These are phyloP conservation scores for Cubamyces lactineus DNA, from an alignment of 768 basidiomycete genomes.

Conservation along the genomic window DNA sequence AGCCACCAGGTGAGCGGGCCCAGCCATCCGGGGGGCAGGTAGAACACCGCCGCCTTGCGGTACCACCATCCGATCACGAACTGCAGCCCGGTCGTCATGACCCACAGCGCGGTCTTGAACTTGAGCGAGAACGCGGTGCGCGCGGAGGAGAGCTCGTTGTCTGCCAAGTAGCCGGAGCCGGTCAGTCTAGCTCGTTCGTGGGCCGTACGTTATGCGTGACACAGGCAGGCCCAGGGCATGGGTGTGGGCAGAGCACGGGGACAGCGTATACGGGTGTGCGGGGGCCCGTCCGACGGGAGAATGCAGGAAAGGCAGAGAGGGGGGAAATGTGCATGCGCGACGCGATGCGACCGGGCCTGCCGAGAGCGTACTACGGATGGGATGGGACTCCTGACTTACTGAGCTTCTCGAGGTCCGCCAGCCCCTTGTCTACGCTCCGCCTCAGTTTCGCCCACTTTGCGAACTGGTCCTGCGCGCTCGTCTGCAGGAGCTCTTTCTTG, in stretches of 20 bases:
- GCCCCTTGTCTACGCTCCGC: constrained; percentile 87
- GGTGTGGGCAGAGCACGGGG: no score
- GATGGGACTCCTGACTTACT: constrained; percentile 51
- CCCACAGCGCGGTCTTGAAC: constrained; percentile 78
- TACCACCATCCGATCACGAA: constrained; percentile 91
- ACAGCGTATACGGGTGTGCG: neutral
- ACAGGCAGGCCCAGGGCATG: neutral
- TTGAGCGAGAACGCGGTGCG: constrained; percentile 74
- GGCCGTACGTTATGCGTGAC: neutral
- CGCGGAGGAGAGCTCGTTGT: constrained; percentile 75
- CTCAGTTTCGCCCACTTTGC: constrained; percentile 97
- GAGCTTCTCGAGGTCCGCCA: constrained; percentile 88
- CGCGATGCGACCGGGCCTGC: neutral
- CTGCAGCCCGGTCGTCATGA: constrained; percentile 85
- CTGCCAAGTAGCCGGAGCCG: constrained; percentile 43
- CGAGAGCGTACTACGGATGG: neutral
- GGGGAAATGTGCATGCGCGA: neutral
- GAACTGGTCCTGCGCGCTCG: constrained; percentile 96
- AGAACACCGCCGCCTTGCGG: constrained; percentile 89
- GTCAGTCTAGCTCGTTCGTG: neutral
- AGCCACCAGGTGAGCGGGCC: constrained; percentile 89
- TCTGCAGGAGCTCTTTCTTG: constrained; percentile 85
- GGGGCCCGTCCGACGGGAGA: neutral
- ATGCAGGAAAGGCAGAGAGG: neutral
- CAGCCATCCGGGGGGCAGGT: constrained; percentile 88